These are phyloP conservation scores for Pythium brachiatum DNA, from an alignment of 352 stramenopile species.

Conservation along the genomic window DNA sequence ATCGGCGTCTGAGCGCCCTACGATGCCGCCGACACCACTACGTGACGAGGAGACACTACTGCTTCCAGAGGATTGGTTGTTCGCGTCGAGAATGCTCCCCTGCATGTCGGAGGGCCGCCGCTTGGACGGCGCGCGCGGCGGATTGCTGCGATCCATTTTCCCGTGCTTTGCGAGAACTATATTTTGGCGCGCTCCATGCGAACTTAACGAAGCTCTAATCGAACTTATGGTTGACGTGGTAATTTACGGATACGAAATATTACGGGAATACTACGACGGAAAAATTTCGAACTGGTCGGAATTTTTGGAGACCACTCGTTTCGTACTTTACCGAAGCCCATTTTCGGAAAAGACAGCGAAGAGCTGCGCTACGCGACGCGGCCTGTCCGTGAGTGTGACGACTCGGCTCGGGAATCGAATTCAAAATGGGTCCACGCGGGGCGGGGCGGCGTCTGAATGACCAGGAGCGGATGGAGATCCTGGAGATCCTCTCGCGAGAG, in stretches of 20 bases:
- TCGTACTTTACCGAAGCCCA: slow-evolving; percentile 31
- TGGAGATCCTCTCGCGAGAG: slow-evolving; percentile 78
- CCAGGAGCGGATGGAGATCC: slow-evolving; percentile 89
- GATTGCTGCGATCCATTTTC: slow-evolving; percentile 23
- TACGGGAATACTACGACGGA: neutral
- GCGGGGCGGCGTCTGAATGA: slow-evolving; percentile 81
- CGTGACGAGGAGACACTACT: neutral
- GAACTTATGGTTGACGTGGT: neutral
- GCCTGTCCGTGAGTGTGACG: neutral
- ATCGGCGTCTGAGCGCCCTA: neutral
- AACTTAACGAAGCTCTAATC: slow-evolving; percentile 7
- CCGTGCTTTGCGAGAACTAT: neutral
- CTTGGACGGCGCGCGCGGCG: slow-evolving; percentile 31
- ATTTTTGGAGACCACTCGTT: slow-evolving; percentile 23
- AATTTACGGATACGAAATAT: slow-evolving; percentile 6
- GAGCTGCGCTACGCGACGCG: neutral
- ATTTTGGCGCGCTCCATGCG: slow-evolving; percentile 10
- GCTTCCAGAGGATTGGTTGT: neutral
- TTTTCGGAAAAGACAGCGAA: slow-evolving; percentile 31
- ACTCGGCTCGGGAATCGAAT: neutral
- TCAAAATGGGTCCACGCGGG: slow-evolving; percentile 66
- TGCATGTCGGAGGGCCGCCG: slow-evolving; percentile 20
- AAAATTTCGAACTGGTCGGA: neutral
- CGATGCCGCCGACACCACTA: neutral
- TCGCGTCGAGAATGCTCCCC: slow-evolving; percentile 3